Base-by-base conservation (phyloP, 2,329 filamentous ascomycete genomes). In the Cladosporium halotolerans region DNA sequence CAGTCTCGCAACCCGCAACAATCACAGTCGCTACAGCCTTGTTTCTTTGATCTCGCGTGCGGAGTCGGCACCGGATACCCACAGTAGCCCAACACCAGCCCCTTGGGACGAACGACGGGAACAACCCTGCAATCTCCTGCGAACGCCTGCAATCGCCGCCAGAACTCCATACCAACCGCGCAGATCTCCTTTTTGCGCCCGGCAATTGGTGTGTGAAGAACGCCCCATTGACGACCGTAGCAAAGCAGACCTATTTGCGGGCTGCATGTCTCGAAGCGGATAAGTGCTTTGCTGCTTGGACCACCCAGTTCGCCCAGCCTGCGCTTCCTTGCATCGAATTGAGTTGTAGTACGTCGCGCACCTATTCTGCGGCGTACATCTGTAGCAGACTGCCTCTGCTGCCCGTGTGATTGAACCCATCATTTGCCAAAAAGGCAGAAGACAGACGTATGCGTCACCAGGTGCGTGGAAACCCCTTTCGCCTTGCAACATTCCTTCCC, bases 101-200 rank as follows among this genome's bases (percentile, higher is more conserved):
- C 61, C 59, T 62, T 63, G 63, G 65, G 56, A 54, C 59, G 53
- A 60, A 57, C 59, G 55, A 59, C 63, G 58, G 62, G 56, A 60
- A 63, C 52, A 62, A 62, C 59, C 65, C 64, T 68, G 65, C 64
- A 67, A 68, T 67, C 63, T 68, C 64, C 64, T 67, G 64, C 65
- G 66, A 68, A 68, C 66, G 62, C 61, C 62, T 66, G 64, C 63
- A 61, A 57, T 58, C 59, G 45, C 58, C 58, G 53, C 58, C 54
- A 58, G 55, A 60, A 54, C 58, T 45, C 55, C 55, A 56, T 53
- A 58, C 53, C 55, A 44, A 55, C 45, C 54, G 46, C 52, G 55
- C 34, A 45, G 57, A 55, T 52, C 58, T 59, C 43, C 39, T 60
- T 56, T 57, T 57, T 61, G 36, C 38, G 48, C 44, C 41, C 33